A percentile compares a stretch with the other conserved stretches of the same genome.
Evolutionary conservation across 2,329 filamentous ascomycete species (phyloP).

Genomic region (Colletotrichum limetticola): DNA sequence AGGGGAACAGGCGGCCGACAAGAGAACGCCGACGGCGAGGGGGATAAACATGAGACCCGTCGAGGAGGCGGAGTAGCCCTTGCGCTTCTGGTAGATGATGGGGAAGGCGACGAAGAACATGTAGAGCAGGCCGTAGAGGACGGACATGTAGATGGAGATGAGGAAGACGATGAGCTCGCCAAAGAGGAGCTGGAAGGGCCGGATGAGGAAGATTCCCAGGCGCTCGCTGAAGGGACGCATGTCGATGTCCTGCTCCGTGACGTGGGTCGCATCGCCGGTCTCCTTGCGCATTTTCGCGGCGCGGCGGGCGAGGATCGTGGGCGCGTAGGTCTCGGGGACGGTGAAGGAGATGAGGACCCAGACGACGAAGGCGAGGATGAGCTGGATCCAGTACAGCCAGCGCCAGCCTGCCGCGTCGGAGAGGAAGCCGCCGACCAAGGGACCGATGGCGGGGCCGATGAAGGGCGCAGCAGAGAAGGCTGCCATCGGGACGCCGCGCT

Average conservation of each 20-base stretch:
- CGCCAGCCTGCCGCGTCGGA: slow-evolving; percentile 78
- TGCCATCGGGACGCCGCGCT: slow-evolving; percentile 88
- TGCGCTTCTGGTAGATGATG: slow-evolving; percentile 80
- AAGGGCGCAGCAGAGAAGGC: slow-evolving; percentile 87
- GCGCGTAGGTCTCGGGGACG: slow-evolving; percentile 90
- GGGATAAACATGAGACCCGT: slow-evolving; percentile 92
- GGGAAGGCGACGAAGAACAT: slow-evolving; percentile 81
- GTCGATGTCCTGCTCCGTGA: slow-evolving; percentile 86
- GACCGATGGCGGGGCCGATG: slow-evolving; percentile 81
- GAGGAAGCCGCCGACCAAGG: slow-evolving; percentile 81
- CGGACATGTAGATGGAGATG: slow-evolving; percentile 86
- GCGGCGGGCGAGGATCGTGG: slow-evolving; percentile 76
- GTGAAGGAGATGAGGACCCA: slow-evolving; percentile 86
- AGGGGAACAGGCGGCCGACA: slow-evolving; percentile 74
- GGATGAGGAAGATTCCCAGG: slow-evolving; percentile 78
- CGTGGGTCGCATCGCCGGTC: slow-evolving; percentile 73
- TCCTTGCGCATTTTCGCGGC: slow-evolving; percentile 78
- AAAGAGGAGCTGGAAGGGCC: slow-evolving; percentile 88
- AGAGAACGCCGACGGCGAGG: slow-evolving; percentile 78
- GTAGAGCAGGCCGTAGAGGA: slow-evolving; percentile 79
- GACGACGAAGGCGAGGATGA: slow-evolving; percentile 77
- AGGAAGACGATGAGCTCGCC: slow-evolving; percentile 86
- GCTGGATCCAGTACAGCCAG: slow-evolving; percentile 89
- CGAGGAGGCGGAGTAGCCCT: slow-evolving; percentile 78
- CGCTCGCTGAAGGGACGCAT: slow-evolving; percentile 74